These are phyloP conservation scores for Colletotrichum orbiculare DNA, from an alignment of 2,329 filamentous ascomycete genomes.

Conservation along the genomic window DNA sequence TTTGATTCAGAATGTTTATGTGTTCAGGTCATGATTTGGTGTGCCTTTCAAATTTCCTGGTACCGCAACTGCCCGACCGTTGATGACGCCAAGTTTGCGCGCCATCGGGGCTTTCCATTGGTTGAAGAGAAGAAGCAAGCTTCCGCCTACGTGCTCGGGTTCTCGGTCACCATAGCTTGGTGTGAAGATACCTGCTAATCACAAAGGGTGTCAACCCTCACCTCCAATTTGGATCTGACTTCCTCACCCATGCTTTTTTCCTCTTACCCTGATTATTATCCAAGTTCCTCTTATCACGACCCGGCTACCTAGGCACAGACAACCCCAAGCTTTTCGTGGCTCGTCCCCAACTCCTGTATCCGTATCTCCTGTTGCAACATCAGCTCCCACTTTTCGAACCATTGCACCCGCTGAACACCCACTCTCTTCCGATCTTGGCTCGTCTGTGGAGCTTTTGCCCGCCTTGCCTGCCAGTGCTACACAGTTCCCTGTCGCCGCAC, in stretches of 20 bases:
- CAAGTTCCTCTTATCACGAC: background rate
- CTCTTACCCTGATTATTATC: too few relatives aligned
- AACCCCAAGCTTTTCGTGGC: background rate
- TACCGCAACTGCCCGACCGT: slow-evolving; percentile 22
- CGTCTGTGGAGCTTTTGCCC: slow-evolving; percentile 31
- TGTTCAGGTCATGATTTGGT: too few relatives aligned
- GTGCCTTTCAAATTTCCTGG: background rate
- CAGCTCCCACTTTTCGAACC: slow-evolving; percentile 20
- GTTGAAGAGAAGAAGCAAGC: slow-evolving; percentile 27
- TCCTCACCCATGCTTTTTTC: too few relatives aligned
- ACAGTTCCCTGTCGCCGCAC: too few relatives aligned
- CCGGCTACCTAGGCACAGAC: background rate
- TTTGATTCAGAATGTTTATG: too few relatives aligned
- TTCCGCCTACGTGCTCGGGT: slow-evolving; percentile 6
- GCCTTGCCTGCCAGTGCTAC: slow-evolving; percentile 14
- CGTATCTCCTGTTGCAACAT: background rate
- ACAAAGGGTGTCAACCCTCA: background rate
- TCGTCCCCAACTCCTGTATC: background rate
- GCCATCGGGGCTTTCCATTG: slow-evolving; percentile 20
- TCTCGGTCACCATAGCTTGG: background rate
- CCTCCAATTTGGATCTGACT: too few relatives aligned
- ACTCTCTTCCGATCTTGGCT: slow-evolving; percentile 32
- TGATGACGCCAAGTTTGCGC: slow-evolving; percentile 34
- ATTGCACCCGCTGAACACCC: slow-evolving; percentile 16
- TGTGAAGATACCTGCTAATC: too few relatives aligned